Evolutionary conservation across 108 stramenopile species (phyloP).

Genomic region (Discostella stelligeroides): DNA sequence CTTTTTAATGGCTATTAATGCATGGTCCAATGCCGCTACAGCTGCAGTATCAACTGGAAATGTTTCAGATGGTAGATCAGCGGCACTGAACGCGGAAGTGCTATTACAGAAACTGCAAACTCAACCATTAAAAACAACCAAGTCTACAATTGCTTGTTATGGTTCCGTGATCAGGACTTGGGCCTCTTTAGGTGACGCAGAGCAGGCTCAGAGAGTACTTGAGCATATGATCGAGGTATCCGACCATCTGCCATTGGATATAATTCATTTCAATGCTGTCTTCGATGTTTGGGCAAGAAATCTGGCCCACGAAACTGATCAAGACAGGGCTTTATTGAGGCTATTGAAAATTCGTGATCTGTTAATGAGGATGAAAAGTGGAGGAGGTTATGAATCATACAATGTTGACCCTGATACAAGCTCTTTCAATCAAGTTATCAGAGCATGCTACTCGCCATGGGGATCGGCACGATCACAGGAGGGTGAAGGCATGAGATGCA

Average conservation of each 20-base stretch:
- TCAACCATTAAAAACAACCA: slow-evolving; percentile 21
- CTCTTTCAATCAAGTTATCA: slow-evolving; percentile 45
- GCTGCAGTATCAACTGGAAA: slow-evolving; percentile 18
- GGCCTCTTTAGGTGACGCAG: slow-evolving; percentile 31
- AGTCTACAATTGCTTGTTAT: slow-evolving; percentile 28
- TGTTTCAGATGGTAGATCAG: slow-evolving; percentile 18
- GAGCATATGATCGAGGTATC: slow-evolving; percentile 33
- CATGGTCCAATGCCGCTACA: slow-evolving; percentile 27
- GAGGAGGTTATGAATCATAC: slow-evolving; percentile 17
- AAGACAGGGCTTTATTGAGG: slow-evolving; percentile 6
- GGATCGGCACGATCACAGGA: slow-evolving; percentile 5
- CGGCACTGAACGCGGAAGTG: slow-evolving; percentile 22
- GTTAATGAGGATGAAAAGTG: slow-evolving; percentile 23
- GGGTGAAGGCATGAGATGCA: slow-evolving; percentile 8
- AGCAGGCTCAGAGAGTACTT: slow-evolving; percentile 22
- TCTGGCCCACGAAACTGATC: slow-evolving; percentile 9
- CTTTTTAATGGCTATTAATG: slow-evolving; percentile 41
- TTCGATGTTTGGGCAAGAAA: slow-evolving; percentile 42
- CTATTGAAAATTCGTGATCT: slow-evolving; percentile 30
- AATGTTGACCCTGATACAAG: slow-evolving; percentile 42
- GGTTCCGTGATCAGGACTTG: slow-evolving; percentile 27
- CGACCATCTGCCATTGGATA: slow-evolving; percentile 18
- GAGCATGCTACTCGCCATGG: slow-evolving; percentile 45
- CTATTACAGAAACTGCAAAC: slow-evolving; percentile 19
- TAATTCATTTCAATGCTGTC: slow-evolving; percentile 39